Base-by-base conservation (phyloP, 495 filamentous ascomycete genomes). In the Xylaria intraflava region DNA sequence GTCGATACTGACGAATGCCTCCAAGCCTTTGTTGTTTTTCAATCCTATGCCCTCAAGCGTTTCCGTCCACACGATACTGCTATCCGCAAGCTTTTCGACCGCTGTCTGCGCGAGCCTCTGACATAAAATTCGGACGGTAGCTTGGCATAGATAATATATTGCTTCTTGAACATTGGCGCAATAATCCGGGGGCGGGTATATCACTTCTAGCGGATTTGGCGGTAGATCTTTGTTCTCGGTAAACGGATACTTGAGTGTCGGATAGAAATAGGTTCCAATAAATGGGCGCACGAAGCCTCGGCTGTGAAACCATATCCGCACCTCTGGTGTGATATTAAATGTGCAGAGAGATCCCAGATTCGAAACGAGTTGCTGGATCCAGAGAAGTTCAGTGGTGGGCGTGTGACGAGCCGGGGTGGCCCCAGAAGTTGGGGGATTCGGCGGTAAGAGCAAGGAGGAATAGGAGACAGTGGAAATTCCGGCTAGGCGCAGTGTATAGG, bases 291-390 rank as follows among this genome's bases (percentile, higher is more conserved):
- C 36, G 2, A 57, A 44, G 0, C 71, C 55, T 6, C 57, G 64
- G 45, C 61, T 59, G 1, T 67, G 55, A n/a, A 67, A 62, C 40
- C 62, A 65, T 4, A 77, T 46, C 11, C 64, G 59, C 5, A 61
- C 57, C 2, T 64, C 59, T 0, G 70, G 65, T 3, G 71, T 71
- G 48, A 77, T 66, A n/a, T 55, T 62, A 3, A 77, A 49, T 41
- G 70, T 70, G 49, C 71, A 72, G 7, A 41, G 6, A 11, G 59
- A 61, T 23, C 57, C 59, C 20, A 65, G 51, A 26, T 60, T 58
- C n/a, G 35, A 56, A 41, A 52, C 45, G 27, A 67, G 59, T 12
- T 54, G 31, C 12, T 64, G 62, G 35, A 66, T 53, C 44, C 62
- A 60, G 46, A 56, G 60, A 1, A 66, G 56, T 31, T 66, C 64